Evolutionary conservation across 2,329 filamentous ascomycete species (phyloP).

Genomic region (Nothophoma quercina): DNA sequence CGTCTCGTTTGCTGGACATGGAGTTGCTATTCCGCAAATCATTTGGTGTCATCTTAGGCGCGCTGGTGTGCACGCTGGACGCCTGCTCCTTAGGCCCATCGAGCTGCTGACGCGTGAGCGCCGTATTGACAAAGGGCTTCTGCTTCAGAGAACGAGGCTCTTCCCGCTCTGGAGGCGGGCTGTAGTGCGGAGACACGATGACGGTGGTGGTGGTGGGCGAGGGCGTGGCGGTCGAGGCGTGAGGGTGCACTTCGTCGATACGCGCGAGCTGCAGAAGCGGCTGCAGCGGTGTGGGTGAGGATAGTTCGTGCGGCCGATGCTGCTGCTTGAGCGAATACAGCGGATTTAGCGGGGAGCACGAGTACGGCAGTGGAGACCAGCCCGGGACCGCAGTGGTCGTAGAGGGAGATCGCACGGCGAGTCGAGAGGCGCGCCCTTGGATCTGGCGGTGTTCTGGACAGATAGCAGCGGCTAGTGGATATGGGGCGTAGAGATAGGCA

Average conservation of each 20-base stretch:
- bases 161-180: conserved; percentile 46
- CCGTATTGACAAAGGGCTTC: conserved; percentile 38
- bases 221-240: conserved; percentile 25
- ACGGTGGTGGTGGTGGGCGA: conserved; percentile 43
- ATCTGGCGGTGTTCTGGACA: conserved; percentile 21
- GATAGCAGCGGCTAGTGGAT: conserved; percentile 25
- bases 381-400: conserved; percentile 3
- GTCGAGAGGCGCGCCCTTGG: conserved; percentile 17
- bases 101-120: conserved; percentile 41
- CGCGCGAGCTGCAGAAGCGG: conserved; percentile 40
- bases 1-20: conserved; percentile 41
- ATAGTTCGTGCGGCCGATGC: conserved; percentile 15
- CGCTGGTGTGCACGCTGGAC: conserved; percentile 45
- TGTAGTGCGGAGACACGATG: conserved; percentile 51
- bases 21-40: conserved; percentile 24
- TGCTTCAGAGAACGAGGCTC: conserved; percentile 38
- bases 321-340: conserved; percentile 22
- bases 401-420: conserved; percentile 7
- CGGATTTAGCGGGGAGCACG: conserved; percentile 23
- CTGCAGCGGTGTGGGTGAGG: conserved; percentile 34
- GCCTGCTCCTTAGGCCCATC: conserved; percentile 48
- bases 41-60: conserved; percentile 50
- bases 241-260: conserved; percentile 37
- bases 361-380: conserved; percentile 9
- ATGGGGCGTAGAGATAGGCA: conserved; percentile 34